Evolutionary conservation across 768 basidiomycete genomes (phyloP).

Genomic region (Boletus vermiculosoides): DNA sequence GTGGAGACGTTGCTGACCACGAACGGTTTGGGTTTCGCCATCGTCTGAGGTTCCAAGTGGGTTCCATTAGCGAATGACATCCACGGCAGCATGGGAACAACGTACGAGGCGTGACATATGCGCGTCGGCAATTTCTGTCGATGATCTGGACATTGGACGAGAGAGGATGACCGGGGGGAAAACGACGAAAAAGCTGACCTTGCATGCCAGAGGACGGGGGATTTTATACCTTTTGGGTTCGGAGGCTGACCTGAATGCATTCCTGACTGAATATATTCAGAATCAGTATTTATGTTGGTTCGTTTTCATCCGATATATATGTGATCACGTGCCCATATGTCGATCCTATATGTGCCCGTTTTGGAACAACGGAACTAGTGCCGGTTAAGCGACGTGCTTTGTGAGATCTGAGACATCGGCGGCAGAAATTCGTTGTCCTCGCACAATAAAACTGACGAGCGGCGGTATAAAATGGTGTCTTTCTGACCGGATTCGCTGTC

Average conservation of each 20-base stretch:
- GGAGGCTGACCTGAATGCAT: neutral
- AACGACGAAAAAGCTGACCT: neutral
- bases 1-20: constrained; percentile 5
- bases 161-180: neutral
- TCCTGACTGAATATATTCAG: neutral
- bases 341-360: constrained; percentile 10
- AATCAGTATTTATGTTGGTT: neutral
- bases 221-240: no score
- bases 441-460: neutral
- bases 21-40: constrained; percentile 4
- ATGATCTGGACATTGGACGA: neutral
- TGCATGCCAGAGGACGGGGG: neutral
- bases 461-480: constrained; percentile 16
- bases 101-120: neutral
- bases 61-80: no score
- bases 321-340: constrained; percentile 6
- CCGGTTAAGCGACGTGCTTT: constrained; percentile 9
- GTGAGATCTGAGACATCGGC: constrained; percentile 12
- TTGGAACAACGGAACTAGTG: neutral
- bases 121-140: neutral
- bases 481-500: neutral
- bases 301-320: no score
- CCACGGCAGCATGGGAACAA: neutral
- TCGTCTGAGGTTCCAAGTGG: neutral
- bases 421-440: neutral